Base-by-base conservation (phyloP, 1,139 yeast genomes). In the Taphrina communis region DNA sequence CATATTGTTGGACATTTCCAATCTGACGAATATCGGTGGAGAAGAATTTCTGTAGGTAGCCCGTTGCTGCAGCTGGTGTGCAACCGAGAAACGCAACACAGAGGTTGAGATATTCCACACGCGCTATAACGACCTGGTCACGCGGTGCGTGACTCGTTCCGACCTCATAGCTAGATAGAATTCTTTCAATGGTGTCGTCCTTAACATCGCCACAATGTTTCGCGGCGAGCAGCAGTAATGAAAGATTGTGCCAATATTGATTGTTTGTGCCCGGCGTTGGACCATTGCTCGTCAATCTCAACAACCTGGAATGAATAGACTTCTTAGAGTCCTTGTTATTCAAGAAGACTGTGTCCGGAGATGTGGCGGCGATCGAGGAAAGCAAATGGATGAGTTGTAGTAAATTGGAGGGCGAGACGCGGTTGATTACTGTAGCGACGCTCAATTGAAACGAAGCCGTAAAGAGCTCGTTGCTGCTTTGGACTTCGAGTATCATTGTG, bases 71-170 rank as follows among this genome's bases (percentile, higher is more conserved):
- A 12, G 14, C 21, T 7, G 60, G 36, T 12, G 36, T 31, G 6
- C 17, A 6, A 19, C n/a, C 35, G 9, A 56, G 35, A 12, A 6
- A 19, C 17, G 50, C 46, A n/a, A 21, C 17, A 41, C 60, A 56
- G 36, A 56, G 50, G 9, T 56, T 38, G 31, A 21, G 14, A 19
- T 39, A 56, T 17, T 38, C 50, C 17, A 14, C 14, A 17, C 38
- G 31, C 3, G 60, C 60, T 19, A 8, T 1, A 39, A 7, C 2
- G 12, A 11, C 41, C 14, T 56, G 60, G 12, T 14, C 19, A 9
- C 60, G 38, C 1, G 60, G 42, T 11, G 62, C 62, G 11, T 58
- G 39, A 14, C 17, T 14, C 19, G 14, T 31, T 11, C 62, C 41
- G 2, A 39, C 31, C 41, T 58, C 19, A n/a, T 36, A 44, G 9